These are phyloP conservation scores for Xylaria sp. DNA, from an alignment of 2,329 filamentous ascomycete genomes.

Conservation along the genomic window DNA sequence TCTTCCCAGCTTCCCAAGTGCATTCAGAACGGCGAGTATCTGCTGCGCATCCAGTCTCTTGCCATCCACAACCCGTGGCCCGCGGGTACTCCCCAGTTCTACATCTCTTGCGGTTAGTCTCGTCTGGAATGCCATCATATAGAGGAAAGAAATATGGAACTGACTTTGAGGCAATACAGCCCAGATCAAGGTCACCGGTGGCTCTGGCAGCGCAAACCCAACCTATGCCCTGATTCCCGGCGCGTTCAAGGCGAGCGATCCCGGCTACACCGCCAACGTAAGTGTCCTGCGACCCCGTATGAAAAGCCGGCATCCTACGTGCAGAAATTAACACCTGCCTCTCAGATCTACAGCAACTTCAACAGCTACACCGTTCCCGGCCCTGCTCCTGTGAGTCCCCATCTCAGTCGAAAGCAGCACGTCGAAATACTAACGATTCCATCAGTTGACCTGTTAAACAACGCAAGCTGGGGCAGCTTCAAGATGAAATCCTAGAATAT, in stretches of 20 bases:
- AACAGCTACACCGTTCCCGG: constrained; percentile 31
- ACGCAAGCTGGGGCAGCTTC: neutral
- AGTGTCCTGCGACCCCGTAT: neutral
- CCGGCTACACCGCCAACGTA: constrained; percentile 31
- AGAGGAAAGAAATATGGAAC: constrained; percentile 35
- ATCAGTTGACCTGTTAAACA: constrained; percentile 19
- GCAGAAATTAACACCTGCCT: neutral
- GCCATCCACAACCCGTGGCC: constrained; percentile 62
- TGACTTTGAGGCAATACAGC: constrained; percentile 10
- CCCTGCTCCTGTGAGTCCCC: constrained; percentile 26
- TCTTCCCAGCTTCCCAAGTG: constrained; percentile 54
- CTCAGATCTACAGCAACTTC: constrained; percentile 30
- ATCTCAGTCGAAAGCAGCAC: neutral
- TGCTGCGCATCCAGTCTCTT: constrained; percentile 64
- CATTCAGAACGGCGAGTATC: constrained; percentile 62
- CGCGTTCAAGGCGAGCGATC: constrained; percentile 27
- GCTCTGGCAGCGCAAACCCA: constrained; percentile 24
- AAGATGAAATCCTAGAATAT: neutral
- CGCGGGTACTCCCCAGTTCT: constrained; percentile 53
- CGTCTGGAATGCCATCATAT: neutral
- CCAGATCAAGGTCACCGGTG: constrained; percentile 26
- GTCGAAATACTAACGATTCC: constrained; percentile 3
- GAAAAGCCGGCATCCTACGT: too few relatives aligned
- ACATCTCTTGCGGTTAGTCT: constrained; percentile 49
- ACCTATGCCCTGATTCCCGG: constrained; percentile 25